Base-by-base conservation (phyloP, 2,329 filamentous ascomycete species). In the Ceratocystis albifundus region DNA sequence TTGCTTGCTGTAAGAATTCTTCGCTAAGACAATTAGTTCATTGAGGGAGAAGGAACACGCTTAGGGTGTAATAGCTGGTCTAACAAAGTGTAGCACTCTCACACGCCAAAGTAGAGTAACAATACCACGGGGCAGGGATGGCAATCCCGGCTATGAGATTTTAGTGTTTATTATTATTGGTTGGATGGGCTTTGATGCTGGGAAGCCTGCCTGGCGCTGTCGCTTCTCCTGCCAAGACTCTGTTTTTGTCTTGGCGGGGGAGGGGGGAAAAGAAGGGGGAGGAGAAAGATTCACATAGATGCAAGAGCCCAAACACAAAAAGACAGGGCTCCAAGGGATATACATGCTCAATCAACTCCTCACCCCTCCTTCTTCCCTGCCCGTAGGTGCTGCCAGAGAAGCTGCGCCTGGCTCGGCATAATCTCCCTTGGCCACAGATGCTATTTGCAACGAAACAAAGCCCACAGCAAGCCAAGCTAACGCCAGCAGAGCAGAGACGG, bases 171-270 rank as follows among this genome's bases (percentile, higher is more conserved):
- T 59, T 36, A 41, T 41, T 41, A 41, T 41, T 41, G 36, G 36
- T 15, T 41, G 36, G 36, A 15, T 41, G 12, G 36, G 55, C 55
- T 59, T 59, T 59, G 55, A 59, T 59, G 17, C 55, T 59, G 55
- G 55, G 55, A 20, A 59, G 55, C 55, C 36, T 59, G 30, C 55
- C 55, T 59, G 55, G 55, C 30, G 45, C 28, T 30, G 50, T 62
- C 41, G 65, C 48, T 59, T 63, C 62, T 63, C 61, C 48, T 67
- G 48, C 61, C 53, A 64, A 55, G 62, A 48, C 36, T 28, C 25
- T 48, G 32, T 55, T 44, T 32, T 36, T 57, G n/a, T 65, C 64
- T 65, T 65, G 53, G 61, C 61, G 22, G 55, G 55, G 28, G 55
- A 59, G 28, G n/a, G 55, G 20, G 17, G n/a, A n/a, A n/a, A 36